Conservation (phyloP, 192 early-diverging fungal genomes). For the Linnemannia schmuckeri region DNA sequence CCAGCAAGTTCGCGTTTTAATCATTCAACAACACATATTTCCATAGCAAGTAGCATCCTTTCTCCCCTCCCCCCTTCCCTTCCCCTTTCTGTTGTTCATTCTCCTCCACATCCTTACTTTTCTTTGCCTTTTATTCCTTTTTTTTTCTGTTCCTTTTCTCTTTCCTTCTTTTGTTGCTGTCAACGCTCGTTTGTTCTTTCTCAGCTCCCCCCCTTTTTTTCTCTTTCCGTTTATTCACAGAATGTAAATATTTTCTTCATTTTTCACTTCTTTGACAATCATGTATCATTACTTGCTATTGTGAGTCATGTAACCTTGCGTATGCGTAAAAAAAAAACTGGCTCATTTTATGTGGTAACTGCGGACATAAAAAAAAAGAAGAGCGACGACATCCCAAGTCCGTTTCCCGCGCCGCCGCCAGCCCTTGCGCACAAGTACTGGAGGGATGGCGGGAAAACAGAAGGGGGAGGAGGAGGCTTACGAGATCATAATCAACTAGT, state of each 20-base stretch:
- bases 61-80: background rate
- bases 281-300: background rate
- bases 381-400: no score
- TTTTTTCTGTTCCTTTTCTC: background rate
- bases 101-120: conserved; percentile 2
- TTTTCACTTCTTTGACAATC: background rate
- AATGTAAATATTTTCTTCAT: conserved; percentile 12
- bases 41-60: background rate
- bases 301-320: background rate
- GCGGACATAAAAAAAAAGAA: no score
- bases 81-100: background rate
- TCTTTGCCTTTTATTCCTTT: conserved; percentile 10
- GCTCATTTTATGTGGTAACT: no score
- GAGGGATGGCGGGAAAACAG: no score
- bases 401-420: no score
- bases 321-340: no score
- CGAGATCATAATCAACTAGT: no score
- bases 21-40: background rate
- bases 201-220: background rate
- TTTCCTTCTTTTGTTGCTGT: background rate
- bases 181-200: conserved; percentile 6
- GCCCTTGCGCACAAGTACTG: no score
- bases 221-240: background rate
- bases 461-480: no score
- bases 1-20: background rate